Evolutionary conservation across 2,329 filamentous ascomycete genomes (phyloP).

Genomic region (Chaetomium strumarium): DNA sequence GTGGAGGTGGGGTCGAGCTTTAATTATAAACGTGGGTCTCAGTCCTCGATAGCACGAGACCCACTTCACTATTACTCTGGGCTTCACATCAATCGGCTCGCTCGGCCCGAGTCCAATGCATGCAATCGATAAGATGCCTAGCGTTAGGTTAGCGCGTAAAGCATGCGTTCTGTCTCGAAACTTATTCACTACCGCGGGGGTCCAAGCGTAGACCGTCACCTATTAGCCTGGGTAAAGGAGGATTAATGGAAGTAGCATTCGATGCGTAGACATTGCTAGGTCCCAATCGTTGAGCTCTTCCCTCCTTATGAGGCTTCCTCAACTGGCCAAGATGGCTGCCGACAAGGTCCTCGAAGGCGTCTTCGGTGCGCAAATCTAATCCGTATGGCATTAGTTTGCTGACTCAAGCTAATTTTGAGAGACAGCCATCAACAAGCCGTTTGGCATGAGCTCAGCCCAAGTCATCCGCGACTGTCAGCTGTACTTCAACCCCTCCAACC

Average conservation of each 20-base stretch:
- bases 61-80: too few relatives aligned
- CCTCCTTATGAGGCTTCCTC: slow-evolving; percentile 27
- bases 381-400: neutral
- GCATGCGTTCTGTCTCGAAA: too few relatives aligned
- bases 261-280: neutral
- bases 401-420: neutral
- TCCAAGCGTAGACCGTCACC: neutral
- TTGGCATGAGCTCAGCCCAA: slow-evolving; percentile 80
- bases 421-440: slow-evolving; percentile 86
- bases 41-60: too few relatives aligned
- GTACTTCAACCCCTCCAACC: slow-evolving; percentile 71
- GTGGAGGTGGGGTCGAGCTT: neutral
- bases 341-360: slow-evolving; percentile 43
- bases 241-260: neutral
- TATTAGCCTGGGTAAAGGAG: neutral
- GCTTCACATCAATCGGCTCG: neutral
- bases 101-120: too few relatives aligned
- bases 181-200: too few relatives aligned
- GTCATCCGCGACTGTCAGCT: slow-evolving; percentile 82
- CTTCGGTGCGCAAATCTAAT: slow-evolving; percentile 1
- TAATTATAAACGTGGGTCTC: neutral
- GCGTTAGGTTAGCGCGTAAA: too few relatives aligned
- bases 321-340: slow-evolving; percentile 45
- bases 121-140: neutral
- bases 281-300: too few relatives aligned